phyloP scores from a whole-genome alignment of 257 asterid species.

The Solanum pimpinellifolium region DNA sequence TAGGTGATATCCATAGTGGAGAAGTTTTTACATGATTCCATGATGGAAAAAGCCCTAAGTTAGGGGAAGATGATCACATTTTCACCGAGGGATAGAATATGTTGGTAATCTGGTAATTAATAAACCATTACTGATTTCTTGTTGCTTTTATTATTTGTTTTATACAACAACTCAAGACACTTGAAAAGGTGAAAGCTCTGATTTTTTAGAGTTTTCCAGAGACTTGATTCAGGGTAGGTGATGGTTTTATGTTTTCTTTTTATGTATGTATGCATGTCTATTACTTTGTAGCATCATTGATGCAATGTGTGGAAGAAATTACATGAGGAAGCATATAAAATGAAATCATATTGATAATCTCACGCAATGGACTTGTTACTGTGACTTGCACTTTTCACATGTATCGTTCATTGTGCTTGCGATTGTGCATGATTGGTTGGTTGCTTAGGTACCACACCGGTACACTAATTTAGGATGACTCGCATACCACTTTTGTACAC shows the following conservation, averaged over 20 bases:
- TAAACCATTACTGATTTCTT: too few relatives aligned
- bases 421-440: not conserved
- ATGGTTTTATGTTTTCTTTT: too few relatives aligned
- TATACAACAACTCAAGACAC: too few relatives aligned
- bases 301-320: not conserved
- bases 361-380: not conserved
- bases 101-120: not conserved
- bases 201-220: too few relatives aligned
- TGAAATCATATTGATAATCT: not conserved
- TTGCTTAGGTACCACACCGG: not conserved
- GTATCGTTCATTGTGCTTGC: not conserved
- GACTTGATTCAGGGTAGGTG: too few relatives aligned
- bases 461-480: too few relatives aligned
- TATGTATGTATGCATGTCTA: too few relatives aligned
- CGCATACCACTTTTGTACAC: not conserved
- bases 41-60: not conserved
- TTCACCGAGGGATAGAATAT: not conserved
- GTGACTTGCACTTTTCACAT: not conserved
- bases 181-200: too few relatives aligned
- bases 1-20: not conserved
- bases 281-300: too few relatives aligned
- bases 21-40: not conserved
- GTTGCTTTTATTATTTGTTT: too few relatives aligned
- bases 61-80: not conserved
- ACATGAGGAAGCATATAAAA: not conserved